Evolutionary conservation across 1,139 yeast species (phyloP).

Genomic region (Saccharomyces hybrid): DNA sequence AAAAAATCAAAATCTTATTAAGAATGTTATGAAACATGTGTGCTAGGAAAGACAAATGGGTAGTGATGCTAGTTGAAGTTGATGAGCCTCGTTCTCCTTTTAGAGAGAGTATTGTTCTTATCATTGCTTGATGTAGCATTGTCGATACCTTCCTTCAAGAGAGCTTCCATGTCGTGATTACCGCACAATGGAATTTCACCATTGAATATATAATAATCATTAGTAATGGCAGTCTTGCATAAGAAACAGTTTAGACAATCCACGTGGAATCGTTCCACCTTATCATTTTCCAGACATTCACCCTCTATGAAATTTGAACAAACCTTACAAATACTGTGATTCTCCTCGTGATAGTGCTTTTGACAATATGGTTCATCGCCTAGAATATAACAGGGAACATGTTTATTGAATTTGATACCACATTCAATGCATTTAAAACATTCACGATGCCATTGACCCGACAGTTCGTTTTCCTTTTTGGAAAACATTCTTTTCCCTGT

Average conservation of each 20-base stretch:
- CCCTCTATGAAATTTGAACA: constrained; percentile 85
- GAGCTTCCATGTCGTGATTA: constrained; percentile 24
- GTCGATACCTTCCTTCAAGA: constrained; percentile 15
- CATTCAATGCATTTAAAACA: constrained; percentile 78
- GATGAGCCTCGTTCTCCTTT: constrained; percentile 23
- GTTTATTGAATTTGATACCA: constrained; percentile 46
- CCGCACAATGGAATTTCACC: constrained; percentile 25
- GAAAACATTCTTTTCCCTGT: constrained; percentile 60
- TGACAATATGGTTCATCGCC: constrained; percentile 78
- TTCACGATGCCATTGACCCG: constrained; percentile 91
- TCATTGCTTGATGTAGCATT: constrained; percentile 3
- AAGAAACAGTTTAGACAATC: constrained; percentile 52
- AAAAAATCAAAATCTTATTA: not conserved
- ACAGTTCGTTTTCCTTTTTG: constrained; percentile 61
- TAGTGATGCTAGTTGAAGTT: constrained; percentile 9
- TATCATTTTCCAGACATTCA: constrained; percentile 73
- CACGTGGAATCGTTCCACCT: constrained; percentile 58
- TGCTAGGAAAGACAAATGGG: not conserved
- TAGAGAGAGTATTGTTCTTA: constrained; percentile 16
- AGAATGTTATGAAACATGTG: not conserved
- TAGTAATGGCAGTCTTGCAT: constrained; percentile 42
- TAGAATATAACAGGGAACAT: constrained; percentile 69
- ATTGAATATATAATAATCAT: constrained; percentile 43
- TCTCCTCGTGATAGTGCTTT: constrained; percentile 69
- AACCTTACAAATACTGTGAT: constrained; percentile 63